Conservation (phyloP, 495 filamentous ascomycete species). For the Tuber umbilicatum region DNA sequence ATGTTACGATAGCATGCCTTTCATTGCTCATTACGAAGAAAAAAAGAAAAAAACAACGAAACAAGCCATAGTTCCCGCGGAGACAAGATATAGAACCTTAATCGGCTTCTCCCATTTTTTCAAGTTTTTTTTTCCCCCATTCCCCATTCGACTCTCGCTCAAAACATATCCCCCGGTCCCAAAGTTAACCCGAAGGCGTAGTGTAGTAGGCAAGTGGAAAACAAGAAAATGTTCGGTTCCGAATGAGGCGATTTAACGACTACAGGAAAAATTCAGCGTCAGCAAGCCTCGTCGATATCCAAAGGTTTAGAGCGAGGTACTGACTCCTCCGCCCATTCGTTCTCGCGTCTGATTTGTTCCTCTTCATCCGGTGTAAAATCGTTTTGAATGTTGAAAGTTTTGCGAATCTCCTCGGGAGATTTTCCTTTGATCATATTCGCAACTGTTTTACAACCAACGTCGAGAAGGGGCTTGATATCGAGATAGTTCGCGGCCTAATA, state of each 20-base stretch:
- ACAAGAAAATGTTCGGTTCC: background rate
- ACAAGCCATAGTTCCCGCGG: background rate
- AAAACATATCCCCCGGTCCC: background rate
- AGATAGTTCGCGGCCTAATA: constrained; percentile 65
- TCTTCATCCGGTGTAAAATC: constrained; percentile 78
- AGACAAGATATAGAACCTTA: background rate
- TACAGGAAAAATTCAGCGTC: constrained; percentile 3
- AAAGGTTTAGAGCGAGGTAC: constrained; percentile 10
- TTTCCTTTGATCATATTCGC: constrained; percentile 87
- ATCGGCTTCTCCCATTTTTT: background rate
- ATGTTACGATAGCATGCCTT: background rate
- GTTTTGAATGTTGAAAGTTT: constrained; percentile 79
- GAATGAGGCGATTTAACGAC: background rate
- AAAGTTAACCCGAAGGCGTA: background rate
- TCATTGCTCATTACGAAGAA: background rate
- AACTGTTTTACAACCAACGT: constrained; percentile 78
- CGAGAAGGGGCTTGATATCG: constrained; percentile 73
- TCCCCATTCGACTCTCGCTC: background rate
- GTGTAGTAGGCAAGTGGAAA: background rate
- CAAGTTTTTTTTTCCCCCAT: background rate
- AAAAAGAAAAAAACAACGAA: background rate
- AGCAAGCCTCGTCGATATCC: constrained; percentile 5
- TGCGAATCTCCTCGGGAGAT: constrained; percentile 71
- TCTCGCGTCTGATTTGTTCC: constrained; percentile 75
- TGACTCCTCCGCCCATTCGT: constrained; percentile 74